phyloP scores from a whole-genome alignment of 805 yeast genomes.

The Danielozyma ontarioensis region DNA sequence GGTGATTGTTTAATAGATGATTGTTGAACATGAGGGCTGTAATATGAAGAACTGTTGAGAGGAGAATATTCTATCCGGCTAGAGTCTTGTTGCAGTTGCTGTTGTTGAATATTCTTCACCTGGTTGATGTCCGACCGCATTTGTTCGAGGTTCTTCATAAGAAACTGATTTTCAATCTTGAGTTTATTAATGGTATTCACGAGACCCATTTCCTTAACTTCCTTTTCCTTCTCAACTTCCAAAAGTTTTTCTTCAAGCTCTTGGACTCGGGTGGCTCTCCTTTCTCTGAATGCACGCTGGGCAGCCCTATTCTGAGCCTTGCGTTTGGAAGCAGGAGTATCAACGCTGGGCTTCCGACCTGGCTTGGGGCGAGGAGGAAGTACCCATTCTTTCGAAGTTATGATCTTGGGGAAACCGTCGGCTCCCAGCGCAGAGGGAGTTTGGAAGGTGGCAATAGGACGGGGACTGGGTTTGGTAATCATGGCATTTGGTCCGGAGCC shows the following conservation, averaged over 20 bases:
- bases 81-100: neutral
- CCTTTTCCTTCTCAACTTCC: slow-evolving; percentile 64
- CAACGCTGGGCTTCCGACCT: slow-evolving; percentile 59
- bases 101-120: slow-evolving; percentile 8
- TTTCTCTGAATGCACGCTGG: slow-evolving; percentile 83
- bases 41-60: too few species aligned
- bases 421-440: too few species aligned
- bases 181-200: slow-evolving; percentile 48
- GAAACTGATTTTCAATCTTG: slow-evolving; percentile 39
- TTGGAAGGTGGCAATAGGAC: too few species aligned
- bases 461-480: too few species aligned
- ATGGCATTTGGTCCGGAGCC: neutral
- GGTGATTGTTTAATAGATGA: slow-evolving; percentile 8
- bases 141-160: slow-evolving; percentile 39
- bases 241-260: slow-evolving; percentile 68
- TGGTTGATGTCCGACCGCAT: slow-evolving; percentile 28
- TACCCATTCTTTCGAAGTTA: slow-evolving; percentile 56
- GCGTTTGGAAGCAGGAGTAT: slow-evolving; percentile 78
- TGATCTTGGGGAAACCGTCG: slow-evolving; percentile 34
- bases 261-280: slow-evolving; percentile 76
- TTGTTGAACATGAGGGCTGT: slow-evolving; percentile 6
- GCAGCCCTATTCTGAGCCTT: slow-evolving; percentile 95
- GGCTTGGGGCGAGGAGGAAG: slow-evolving; percentile 61
- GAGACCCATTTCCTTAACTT: slow-evolving; percentile 50
- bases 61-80: neutral